Percentiles rank a stretch among this genome's conserved stretches.
These are phyloP conservation scores for Lichtheimia corymbifera DNA, from an alignment of 371 early-diverging fungal species.

Conservation along the genomic window DNA sequence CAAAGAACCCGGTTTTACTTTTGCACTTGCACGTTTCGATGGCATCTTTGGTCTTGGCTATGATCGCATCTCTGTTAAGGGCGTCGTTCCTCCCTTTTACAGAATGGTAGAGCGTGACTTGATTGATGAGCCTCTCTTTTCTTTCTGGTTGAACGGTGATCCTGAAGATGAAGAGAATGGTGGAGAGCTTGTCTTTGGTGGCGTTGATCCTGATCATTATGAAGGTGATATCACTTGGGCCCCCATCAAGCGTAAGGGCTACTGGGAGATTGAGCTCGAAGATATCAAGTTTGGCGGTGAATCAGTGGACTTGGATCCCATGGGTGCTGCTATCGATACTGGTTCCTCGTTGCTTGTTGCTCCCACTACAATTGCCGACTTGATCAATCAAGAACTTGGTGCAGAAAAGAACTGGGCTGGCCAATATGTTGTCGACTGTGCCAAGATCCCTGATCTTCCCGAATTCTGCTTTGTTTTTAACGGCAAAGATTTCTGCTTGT, in stretches of 20 bases:
- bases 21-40: conserved; percentile 89
- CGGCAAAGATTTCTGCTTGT: conserved; percentile 58
- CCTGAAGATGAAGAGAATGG: conserved; percentile 51
- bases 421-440: conserved; percentile 83
- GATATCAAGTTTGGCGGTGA: conserved; percentile 72
- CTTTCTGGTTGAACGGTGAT: conserved; percentile 74
- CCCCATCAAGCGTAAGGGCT: conserved; percentile 82
- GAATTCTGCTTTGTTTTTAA: conserved; percentile 74
- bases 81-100: conserved; percentile 91
- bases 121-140: conserved; percentile 80
- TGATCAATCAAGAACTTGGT: conserved; percentile 82
- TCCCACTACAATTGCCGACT: conserved; percentile 73
- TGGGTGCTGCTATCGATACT: conserved; percentile 80
- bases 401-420: conserved; percentile 88
- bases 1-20: conserved; percentile 89
- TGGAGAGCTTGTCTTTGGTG: conserved; percentile 90
- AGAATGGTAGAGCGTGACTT: conserved; percentile 77
- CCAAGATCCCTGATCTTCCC: conserved; percentile 65
- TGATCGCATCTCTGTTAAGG: conserved; percentile 84
- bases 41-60: conserved; percentile 93
- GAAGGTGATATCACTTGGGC: conserved; percentile 76
- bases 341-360: conserved; percentile 81
- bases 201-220: conserved; percentile 68
- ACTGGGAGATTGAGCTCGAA: conserved; percentile 91
- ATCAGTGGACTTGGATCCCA: conserved; percentile 49